Percentiles rank a stretch among this genome's conserved stretches.
These are phyloP conservation scores for Microdochium bolleyi DNA, from an alignment of 2,329 filamentous ascomycete species.

Conservation along the genomic window DNA sequence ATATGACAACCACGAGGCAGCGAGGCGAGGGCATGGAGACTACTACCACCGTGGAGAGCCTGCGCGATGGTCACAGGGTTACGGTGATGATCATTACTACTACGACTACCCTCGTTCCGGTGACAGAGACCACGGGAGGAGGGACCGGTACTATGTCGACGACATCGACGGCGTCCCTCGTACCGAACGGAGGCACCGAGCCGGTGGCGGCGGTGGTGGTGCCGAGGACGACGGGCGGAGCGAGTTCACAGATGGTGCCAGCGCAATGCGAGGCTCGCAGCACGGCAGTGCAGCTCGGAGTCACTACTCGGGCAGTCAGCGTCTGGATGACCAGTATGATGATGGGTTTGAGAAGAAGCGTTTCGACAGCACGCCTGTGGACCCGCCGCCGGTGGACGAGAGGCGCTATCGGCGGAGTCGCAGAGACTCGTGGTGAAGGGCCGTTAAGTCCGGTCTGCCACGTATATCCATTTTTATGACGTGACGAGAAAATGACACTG, in stretches of 20 bases:
- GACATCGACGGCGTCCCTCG: not conserved
- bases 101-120: not conserved
- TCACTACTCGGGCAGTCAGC: not conserved
- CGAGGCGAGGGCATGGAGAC: not conserved
- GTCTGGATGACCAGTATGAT: not conserved
- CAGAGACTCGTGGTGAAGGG: not conserved
- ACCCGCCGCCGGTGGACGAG: not conserved
- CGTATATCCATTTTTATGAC: not conserved
- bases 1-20: not conserved
- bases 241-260: not conserved
- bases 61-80: not conserved
- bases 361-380: not conserved
- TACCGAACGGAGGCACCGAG: not conserved
- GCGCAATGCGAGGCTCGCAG: not conserved
- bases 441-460: not conserved
- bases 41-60: not conserved
- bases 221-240: not conserved
- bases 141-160: not conserved
- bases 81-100: not conserved
- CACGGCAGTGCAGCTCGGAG: not conserved
- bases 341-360: not conserved
- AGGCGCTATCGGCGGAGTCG: not conserved
- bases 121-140: no score
- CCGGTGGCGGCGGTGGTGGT: not conserved
- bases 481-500: constrained; percentile 2